Base-by-base conservation (phyloP, 495 filamentous ascomycete species). In the Neurospora sp. region DNA sequence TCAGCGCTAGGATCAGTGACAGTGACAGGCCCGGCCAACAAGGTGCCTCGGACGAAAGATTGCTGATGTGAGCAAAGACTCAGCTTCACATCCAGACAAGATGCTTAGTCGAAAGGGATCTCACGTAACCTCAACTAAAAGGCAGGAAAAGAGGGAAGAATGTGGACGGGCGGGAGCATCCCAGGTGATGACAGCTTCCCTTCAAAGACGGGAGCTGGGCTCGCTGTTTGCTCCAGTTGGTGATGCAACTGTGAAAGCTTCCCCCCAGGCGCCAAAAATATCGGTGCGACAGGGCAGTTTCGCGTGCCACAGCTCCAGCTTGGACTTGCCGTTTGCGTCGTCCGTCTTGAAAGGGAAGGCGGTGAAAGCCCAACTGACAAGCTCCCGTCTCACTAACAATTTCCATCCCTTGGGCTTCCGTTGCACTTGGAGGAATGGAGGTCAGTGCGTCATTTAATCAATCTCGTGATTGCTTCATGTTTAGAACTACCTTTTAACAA, bases 201-300 rank as follows among this genome's bases (percentile, higher is more conserved):
- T 35, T 35, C 31, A 61, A 61, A 61, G 53, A 37, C 35, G 35
- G 35, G 12, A 31, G 53, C 22, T 61, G 10, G 10, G 48, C 12
- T 31, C 48, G 48, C 10, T 61, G 53, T 61, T 61, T 61, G 27
- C 53, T 61, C 6, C 53, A 61, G 53, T 61, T 61, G 53, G 27
- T 35, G 53, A 61, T 61, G 53, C 53, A 18, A 61, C 4, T 61
- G 22, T 61, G 48, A 61, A 61, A 61, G 48, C 48, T 59, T 45
- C 4, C 10, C 41, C 22, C 22, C 22, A 16, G 53, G 22, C 53
- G 22, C 53, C 22, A 31, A 31, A 59, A 59, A 59, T 31, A 59
- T 72, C 59, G 40, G 71, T 68, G 69, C 69, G 69, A 48, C n/a
- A 70, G 69, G 53, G 35, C 68, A 69, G 35, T 69, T 41, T 42